Percentiles rank a stretch among this genome's conserved stretches.
Conservation (phyloP, 768 basidiomycete genomes). For the Wakefieldia striispora region DNA sequence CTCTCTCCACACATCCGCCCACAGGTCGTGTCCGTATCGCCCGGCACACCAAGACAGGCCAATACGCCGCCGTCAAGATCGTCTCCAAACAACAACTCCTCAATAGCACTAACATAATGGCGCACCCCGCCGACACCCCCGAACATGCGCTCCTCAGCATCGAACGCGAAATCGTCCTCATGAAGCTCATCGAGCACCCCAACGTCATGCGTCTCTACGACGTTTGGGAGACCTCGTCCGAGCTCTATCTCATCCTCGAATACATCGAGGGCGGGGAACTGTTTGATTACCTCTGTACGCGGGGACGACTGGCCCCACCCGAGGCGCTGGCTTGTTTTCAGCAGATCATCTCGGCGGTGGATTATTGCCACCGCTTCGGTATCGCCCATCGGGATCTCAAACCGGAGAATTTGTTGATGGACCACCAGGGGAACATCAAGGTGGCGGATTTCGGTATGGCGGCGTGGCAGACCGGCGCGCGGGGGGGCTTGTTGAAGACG, state of each 20-base stretch:
- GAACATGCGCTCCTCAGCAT: slow-evolving; percentile 79
- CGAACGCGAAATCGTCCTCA: slow-evolving; percentile 93
- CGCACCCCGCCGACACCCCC: slow-evolving; percentile 63
- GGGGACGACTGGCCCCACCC: slow-evolving; percentile 62
- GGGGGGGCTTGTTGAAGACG: slow-evolving; percentile 63
- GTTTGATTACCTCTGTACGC: slow-evolving; percentile 85
- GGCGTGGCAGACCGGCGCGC: slow-evolving; percentile 73
- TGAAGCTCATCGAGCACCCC: slow-evolving; percentile 96
- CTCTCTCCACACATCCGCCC: background rate
- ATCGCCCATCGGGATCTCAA: slow-evolving; percentile 94
- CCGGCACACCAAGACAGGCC: slow-evolving; percentile 81
- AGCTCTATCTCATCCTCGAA: slow-evolving; percentile 90
- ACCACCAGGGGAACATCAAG: slow-evolving; percentile 83
- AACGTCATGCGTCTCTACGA: slow-evolving; percentile 94
- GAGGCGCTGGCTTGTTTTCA: slow-evolving; percentile 89
- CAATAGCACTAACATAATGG: slow-evolving; percentile 49
- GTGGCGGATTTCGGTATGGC: slow-evolving; percentile 99
- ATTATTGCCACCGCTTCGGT: slow-evolving; percentile 93
- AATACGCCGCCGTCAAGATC: slow-evolving; percentile 93
- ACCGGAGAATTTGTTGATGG: slow-evolving; percentile 89
- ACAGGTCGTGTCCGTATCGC: slow-evolving; percentile 89
- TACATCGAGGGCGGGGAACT: slow-evolving; percentile 94
- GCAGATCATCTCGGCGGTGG: slow-evolving; percentile 87
- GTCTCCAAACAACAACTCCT: slow-evolving; percentile 73
- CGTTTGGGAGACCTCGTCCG: slow-evolving; percentile 91